phyloP scores from a whole-genome alignment of 495 filamentous ascomycete species.

The Beverwykella pulmonaria region DNA sequence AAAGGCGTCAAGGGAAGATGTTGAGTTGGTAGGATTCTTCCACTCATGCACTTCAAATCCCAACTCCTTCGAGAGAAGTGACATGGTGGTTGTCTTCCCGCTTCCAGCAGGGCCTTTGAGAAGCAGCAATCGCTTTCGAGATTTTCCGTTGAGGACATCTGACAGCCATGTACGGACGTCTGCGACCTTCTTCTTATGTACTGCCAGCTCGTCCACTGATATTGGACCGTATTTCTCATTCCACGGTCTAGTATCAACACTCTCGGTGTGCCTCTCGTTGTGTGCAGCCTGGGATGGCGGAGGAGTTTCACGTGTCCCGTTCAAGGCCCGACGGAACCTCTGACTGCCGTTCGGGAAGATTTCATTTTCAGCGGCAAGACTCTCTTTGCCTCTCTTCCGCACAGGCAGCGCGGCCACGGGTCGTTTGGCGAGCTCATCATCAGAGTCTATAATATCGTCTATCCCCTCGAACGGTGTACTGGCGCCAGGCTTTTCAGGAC shows the following conservation, averaged over 20 bases:
- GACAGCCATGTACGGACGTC: conserved; percentile 84
- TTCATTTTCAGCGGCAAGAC: conserved; percentile 1
- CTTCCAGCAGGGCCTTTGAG: conserved; percentile 90
- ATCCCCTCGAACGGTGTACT: conserved; percentile 36
- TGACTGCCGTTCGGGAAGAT: conserved; percentile 36
- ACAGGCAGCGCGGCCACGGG: conserved; percentile 37
- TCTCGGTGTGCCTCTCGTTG: conserved; percentile 12
- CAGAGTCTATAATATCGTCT: conserved; percentile 51
- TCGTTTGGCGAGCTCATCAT: conserved; percentile 30
- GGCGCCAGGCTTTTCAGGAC: conserved; percentile 30
- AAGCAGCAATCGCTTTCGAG: conserved; percentile 66
- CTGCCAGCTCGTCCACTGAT: conserved; percentile 78
- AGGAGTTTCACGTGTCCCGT: conserved; percentile 32
- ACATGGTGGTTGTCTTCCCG: conserved; percentile 88
- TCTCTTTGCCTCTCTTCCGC: conserved; percentile 36
- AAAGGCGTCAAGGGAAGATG: conserved; percentile 59
- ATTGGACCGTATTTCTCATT: conserved; percentile 76
- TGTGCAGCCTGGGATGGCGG: conserved; percentile 24
- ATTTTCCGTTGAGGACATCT: conserved; percentile 65
- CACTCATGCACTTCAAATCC: conserved; percentile 81
- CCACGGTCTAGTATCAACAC: conserved; percentile 65
- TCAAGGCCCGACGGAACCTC: conserved; percentile 45
- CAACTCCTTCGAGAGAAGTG: conserved; percentile 70
- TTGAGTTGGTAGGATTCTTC: conserved; percentile 73
- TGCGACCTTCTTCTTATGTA: conserved; percentile 88